phyloP scores from a whole-genome alignment of 257 asterid species.

The Verbascum thapsus region DNA sequence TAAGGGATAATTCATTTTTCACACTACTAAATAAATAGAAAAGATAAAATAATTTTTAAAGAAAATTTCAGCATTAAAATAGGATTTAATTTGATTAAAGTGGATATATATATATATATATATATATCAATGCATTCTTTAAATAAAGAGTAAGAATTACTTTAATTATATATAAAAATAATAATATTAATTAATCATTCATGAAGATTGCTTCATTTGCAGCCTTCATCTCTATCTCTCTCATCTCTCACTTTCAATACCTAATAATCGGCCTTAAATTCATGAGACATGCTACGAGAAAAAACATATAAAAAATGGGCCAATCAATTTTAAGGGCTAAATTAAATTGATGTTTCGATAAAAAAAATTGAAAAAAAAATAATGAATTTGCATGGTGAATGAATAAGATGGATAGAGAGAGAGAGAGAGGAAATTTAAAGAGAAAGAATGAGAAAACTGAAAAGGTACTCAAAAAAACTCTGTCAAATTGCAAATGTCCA shows the following conservation, averaged over 20 bases:
- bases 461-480: slow-evolving; percentile 41
- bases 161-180: slow-evolving; percentile 1
- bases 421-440: slow-evolving; percentile 29
- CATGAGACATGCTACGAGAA: slow-evolving; percentile 31
- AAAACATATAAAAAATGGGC: not conserved
- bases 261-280: slow-evolving; percentile 36
- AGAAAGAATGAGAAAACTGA: slow-evolving; percentile 36
- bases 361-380: not conserved
- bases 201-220: slow-evolving; percentile 46
- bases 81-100: slow-evolving; percentile 22
- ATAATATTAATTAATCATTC: slow-evolving; percentile 29
- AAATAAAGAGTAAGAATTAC: slow-evolving; percentile 43
- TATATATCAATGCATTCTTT: slow-evolving; percentile 14
- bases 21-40: no score
- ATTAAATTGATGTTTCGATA: not conserved
- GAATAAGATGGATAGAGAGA: no score
- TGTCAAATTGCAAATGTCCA: slow-evolving; percentile 19
- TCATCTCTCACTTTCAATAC: slow-evolving; percentile 34
- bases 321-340: not conserved
- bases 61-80: not conserved
- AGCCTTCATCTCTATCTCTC: slow-evolving; percentile 28
- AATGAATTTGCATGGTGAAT: slow-evolving; percentile 37
- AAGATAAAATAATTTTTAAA: no score
- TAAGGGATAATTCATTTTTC: not conserved
- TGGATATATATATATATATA: no score